Evolutionary conservation across 371 early-diverging fungal genomes (phyloP).

Genomic region (Sporodiniella umbellata): DNA sequence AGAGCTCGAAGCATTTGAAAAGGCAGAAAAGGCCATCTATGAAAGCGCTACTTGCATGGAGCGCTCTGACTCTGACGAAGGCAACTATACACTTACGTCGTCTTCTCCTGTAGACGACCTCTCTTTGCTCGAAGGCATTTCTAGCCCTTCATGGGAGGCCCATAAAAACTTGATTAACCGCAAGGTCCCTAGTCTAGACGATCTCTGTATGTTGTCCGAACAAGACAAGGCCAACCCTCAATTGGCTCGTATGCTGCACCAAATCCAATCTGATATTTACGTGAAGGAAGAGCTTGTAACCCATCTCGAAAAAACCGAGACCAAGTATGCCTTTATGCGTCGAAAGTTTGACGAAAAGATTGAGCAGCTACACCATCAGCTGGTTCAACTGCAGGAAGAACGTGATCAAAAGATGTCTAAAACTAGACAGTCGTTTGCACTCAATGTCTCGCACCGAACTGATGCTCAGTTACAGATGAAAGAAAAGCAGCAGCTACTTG

Average conservation of each 20-base stretch:
- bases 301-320: conserved; percentile 55
- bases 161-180: background rate
- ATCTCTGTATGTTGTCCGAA: background rate
- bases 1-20: conserved; percentile 36
- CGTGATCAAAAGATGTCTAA: conserved; percentile 60
- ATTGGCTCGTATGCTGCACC: conserved; percentile 53
- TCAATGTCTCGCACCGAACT: conserved; percentile 17
- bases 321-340: conserved; percentile 57
- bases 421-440: conserved; percentile 30
- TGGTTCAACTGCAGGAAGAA: conserved; percentile 61
- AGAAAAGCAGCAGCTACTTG: conserved; percentile 45
- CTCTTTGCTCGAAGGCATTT: conserved; percentile 28
- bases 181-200: background rate
- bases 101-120: conserved; percentile 30
- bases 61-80: conserved; percentile 32
- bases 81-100: conserved; percentile 30
- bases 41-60: conserved; percentile 21
- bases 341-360: conserved; percentile 74
- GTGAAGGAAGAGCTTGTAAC: conserved; percentile 58
- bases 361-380: conserved; percentile 50
- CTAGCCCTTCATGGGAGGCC: conserved; percentile 39
- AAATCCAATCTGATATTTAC: conserved; percentile 70
- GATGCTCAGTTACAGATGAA: conserved; percentile 24
- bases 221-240: conserved; percentile 33
- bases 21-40: conserved; percentile 32